phyloP scores from a whole-genome alignment of 345 rosid species.

The Populus deltoides region DNA sequence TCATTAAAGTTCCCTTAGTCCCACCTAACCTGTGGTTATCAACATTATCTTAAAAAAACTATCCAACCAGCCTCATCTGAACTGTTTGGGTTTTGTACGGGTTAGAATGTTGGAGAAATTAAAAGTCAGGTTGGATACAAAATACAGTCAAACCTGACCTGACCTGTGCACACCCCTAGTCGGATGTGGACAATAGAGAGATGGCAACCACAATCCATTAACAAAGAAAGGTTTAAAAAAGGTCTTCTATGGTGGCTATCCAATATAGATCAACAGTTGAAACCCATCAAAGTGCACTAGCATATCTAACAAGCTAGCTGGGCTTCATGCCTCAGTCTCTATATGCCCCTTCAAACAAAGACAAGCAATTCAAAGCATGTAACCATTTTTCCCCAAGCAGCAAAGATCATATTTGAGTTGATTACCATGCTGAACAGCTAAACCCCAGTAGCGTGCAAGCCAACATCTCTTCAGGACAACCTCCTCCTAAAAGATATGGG shows the following conservation, averaged over 20 bases:
- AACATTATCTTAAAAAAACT: neutral
- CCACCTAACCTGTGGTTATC: neutral
- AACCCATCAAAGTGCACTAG: neutral
- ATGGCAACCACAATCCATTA: neutral
- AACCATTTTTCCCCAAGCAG: conserved; percentile 7
- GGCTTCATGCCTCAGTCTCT: neutral
- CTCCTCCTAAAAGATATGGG: conserved; percentile 61
- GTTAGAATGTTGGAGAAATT: neutral
- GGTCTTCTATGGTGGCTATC: neutral
- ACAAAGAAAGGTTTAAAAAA: neutral
- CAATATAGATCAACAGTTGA: neutral
- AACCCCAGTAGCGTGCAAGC: conserved; percentile 98
- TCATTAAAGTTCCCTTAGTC: neutral
- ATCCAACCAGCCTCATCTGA: neutral
- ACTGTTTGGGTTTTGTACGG: neutral
- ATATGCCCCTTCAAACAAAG: neutral
- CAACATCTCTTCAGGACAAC: conserved; percentile 98
- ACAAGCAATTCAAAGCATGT: neutral
- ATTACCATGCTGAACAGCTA: conserved; percentile 85
- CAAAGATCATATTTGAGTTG: conserved; percentile 1
- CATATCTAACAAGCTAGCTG: neutral
- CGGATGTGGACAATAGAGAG: neutral
- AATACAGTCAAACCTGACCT: neutral
- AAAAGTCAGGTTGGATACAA: neutral
- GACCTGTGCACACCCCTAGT: neutral